Evolutionary conservation across 805 yeast genomes (phyloP).

Genomic region (Starmerella apicola): DNA sequence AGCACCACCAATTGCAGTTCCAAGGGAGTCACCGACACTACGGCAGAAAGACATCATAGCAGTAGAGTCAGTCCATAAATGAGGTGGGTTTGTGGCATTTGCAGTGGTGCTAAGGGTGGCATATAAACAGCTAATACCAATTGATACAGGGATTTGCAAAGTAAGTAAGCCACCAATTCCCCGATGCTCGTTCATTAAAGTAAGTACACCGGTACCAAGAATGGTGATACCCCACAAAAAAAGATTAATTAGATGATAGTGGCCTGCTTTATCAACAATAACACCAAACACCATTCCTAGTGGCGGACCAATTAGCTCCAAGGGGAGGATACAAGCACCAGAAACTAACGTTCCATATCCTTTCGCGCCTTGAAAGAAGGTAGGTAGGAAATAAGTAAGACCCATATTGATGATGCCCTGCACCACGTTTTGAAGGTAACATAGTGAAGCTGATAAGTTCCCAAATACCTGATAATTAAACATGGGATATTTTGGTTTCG

Average conservation of each 20-base stretch:
- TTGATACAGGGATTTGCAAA: conserved; percentile 35
- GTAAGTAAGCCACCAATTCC: conserved; percentile 32
- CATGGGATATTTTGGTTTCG: conserved; percentile 34
- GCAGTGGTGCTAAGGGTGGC: conserved; percentile 29
- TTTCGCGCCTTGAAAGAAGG: conserved; percentile 41
- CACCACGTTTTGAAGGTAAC: conserved; percentile 30
- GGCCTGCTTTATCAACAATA: conserved; percentile 30
- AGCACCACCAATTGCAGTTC: conserved; percentile 28
- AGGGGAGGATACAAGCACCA: conserved; percentile 37
- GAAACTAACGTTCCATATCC: conserved; percentile 34
- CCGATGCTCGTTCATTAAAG: conserved; percentile 30
- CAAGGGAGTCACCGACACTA: conserved; percentile 25
- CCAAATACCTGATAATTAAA: conserved; percentile 34
- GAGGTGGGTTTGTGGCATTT: conserved; percentile 24
- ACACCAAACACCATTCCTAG: conserved; percentile 32
- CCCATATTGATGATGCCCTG: conserved; percentile 31
- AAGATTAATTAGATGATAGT: conserved; percentile 33
- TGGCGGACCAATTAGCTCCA: conserved; percentile 30
- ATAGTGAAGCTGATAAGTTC: conserved; percentile 29
- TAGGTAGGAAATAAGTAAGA: conserved; percentile 28
- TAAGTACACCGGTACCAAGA: conserved; percentile 35
- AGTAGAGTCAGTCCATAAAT: conserved; percentile 24
- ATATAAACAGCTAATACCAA: conserved; percentile 36
- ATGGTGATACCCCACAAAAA: conserved; percentile 30
- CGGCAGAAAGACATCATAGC: conserved; percentile 25